These are phyloP conservation scores for Agaricus subrufescens DNA, from an alignment of 768 basidiomycete genomes.

Conservation along the genomic window DNA sequence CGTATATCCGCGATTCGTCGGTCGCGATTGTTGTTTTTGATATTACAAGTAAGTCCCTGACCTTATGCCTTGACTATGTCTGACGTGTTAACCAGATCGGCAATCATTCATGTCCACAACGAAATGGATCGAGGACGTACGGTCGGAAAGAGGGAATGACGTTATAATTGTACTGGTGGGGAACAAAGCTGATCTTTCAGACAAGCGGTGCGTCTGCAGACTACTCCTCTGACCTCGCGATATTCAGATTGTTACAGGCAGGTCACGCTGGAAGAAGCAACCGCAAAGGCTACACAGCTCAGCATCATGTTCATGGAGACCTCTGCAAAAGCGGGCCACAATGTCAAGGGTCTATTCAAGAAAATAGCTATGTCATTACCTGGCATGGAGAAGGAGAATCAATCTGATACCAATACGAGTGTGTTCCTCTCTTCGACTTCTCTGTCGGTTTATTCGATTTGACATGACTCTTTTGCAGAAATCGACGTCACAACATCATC, in stretches of 20 bases:
- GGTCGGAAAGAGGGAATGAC: constrained; percentile 94
- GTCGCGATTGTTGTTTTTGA: constrained; percentile 99
- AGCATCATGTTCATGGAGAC: constrained; percentile 99
- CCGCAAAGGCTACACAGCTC: constrained; percentile 82
- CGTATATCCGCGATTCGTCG: constrained; percentile 97
- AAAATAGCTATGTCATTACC: constrained; percentile 98
- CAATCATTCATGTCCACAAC: constrained; percentile 97
- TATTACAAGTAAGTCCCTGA: constrained; percentile 78
- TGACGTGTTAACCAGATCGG: constrained; percentile 56
- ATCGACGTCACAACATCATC: constrained; percentile 85
- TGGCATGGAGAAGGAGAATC: constrained; percentile 85
- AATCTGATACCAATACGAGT: constrained; percentile 56
- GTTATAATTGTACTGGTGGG: constrained; percentile 98
- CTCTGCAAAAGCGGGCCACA: constrained; percentile 98
- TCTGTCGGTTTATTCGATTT: neutral
- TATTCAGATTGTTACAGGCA: constrained; percentile 51
- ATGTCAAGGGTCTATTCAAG: constrained; percentile 98
- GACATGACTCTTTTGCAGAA: constrained; percentile 42
- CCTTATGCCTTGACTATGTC: constrained; percentile 2
- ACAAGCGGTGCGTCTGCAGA: constrained; percentile 74
- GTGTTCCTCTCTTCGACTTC: constrained; percentile 17
- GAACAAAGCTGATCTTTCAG: constrained; percentile 98
- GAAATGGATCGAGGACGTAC: constrained; percentile 99
- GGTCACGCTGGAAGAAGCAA: constrained; percentile 98
- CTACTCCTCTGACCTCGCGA: neutral